Percentiles rank a stretch among this genome's conserved stretches.
phyloP scores from a whole-genome alignment of 108 stramenopile genomes.

The Skeletonema marinoi region DNA sequence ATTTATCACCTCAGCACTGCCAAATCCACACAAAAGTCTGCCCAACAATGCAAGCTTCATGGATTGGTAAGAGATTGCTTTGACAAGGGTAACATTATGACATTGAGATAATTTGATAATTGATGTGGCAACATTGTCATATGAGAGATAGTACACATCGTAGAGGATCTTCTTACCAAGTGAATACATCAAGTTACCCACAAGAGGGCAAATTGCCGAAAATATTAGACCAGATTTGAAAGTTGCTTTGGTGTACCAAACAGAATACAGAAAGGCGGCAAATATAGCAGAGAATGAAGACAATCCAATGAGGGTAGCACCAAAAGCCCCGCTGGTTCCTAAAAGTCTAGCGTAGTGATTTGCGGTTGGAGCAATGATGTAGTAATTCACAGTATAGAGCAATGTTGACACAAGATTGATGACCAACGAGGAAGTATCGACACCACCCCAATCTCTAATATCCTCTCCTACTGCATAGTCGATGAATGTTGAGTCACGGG shows the following conservation, averaged over 20 bases:
- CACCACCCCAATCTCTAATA: slow-evolving; percentile 56
- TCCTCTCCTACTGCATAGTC: slow-evolving; percentile 11
- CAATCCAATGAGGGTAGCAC: slow-evolving; percentile 58
- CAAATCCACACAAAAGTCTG: slow-evolving; percentile 69
- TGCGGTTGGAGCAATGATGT: slow-evolving; percentile 69
- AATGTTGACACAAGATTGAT: slow-evolving; percentile 66
- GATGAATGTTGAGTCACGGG: slow-evolving; percentile 16
- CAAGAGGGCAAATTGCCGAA: slow-evolving; percentile 52
- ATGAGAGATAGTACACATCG: not conserved
- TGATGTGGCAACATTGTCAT: not conserved
- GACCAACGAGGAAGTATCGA: slow-evolving; percentile 45
- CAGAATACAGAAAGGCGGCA: slow-evolving; percentile 62
- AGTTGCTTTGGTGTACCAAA: slow-evolving; percentile 63
- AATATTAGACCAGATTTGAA: slow-evolving; percentile 63
- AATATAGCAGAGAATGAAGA: slow-evolving; percentile 70
- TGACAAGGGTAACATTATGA: no score
- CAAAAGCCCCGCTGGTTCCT: slow-evolving; percentile 11
- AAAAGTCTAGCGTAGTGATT: slow-evolving; percentile 51
- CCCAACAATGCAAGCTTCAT: slow-evolving; percentile 63
- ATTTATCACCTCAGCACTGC: slow-evolving; percentile 64
- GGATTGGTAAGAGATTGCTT: slow-evolving; percentile 44
- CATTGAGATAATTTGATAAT: no score
- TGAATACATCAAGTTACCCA: slow-evolving; percentile 67
- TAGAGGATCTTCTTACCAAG: not conserved
- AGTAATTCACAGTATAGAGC: slow-evolving; percentile 79